Conservation (phyloP, 805 yeast species). For the Kodamaea kakaduensis region DNA sequence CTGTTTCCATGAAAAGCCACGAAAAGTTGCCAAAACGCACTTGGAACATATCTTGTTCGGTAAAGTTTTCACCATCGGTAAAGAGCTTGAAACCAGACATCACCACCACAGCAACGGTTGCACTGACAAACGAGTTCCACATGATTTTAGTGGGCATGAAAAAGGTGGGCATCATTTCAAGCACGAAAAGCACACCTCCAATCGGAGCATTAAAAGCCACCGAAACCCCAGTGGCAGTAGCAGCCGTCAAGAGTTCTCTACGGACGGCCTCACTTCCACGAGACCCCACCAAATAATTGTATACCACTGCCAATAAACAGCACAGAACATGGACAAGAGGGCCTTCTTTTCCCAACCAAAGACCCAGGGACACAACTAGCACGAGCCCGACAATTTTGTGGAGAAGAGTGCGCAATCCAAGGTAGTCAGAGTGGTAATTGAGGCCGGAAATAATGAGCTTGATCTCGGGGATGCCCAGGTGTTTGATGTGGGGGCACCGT, state of each 20-base stretch:
- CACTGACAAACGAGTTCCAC: constrained; percentile 83
- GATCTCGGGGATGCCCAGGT: constrained; percentile 71
- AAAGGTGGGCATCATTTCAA: constrained; percentile 64
- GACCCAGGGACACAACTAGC: constrained; percentile 67
- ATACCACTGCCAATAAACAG: constrained; percentile 43
- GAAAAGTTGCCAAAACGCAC: constrained; percentile 65
- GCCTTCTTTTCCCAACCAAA: constrained; percentile 85
- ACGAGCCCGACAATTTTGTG: constrained; percentile 56
- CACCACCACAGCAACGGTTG: constrained; percentile 67
- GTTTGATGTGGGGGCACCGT: constrained; percentile 27
- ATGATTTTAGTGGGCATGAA: constrained; percentile 60
- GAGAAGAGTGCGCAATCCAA: constrained; percentile 49
- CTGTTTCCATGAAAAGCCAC: constrained; percentile 67
- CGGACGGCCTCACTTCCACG: constrained; percentile 51
- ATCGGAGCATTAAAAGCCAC: constrained; percentile 86
- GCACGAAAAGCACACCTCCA: constrained; percentile 78
- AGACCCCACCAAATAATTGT: constrained; percentile 28
- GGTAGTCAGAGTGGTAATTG: constrained; percentile 43
- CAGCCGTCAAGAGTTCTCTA: constrained; percentile 68
- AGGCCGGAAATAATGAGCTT: constrained; percentile 66
- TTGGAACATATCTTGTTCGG: constrained; percentile 50
- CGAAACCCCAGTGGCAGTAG: constrained; percentile 79
- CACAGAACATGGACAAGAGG: constrained; percentile 80
- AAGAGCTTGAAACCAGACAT: constrained; percentile 40
- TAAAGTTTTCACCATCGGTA: constrained; percentile 37